Conservation (phyloP, 495 filamentous ascomycete species). For the Annulohypoxylon moriforme region DNA sequence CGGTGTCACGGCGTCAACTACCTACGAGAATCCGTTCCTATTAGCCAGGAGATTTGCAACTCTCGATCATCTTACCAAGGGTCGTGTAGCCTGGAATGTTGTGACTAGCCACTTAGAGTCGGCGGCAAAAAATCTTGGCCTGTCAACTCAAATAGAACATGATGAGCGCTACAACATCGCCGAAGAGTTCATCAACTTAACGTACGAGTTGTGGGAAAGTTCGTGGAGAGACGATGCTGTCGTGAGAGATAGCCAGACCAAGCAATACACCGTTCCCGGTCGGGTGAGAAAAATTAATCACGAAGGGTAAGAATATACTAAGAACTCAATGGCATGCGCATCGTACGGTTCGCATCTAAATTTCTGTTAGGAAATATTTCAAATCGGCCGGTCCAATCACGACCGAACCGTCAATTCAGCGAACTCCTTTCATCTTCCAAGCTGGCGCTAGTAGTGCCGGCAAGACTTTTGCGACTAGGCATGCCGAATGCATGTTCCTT, state of each 20-base stretch:
- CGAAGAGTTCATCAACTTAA: conserved; percentile 59
- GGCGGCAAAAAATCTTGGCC: conserved; percentile 39
- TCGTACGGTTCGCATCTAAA: conserved; percentile 51
- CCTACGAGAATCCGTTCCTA: conserved; percentile 61
- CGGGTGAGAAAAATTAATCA: conserved; percentile 64
- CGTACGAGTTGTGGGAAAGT: conserved; percentile 56
- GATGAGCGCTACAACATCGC: conserved; percentile 68
- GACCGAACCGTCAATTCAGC: conserved; percentile 60
- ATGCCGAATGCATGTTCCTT: conserved; percentile 68
- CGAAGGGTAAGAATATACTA: conserved; percentile 59
- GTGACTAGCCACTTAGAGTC: conserved; percentile 62
- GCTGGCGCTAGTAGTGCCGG: conserved; percentile 63
- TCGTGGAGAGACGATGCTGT: conserved; percentile 65
- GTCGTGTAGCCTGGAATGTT: conserved; percentile 67
- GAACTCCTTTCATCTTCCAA: conserved; percentile 68
- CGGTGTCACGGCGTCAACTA: conserved; percentile 59
- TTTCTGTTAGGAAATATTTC: background rate
- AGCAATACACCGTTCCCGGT: conserved; percentile 59
- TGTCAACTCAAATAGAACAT: conserved; percentile 51
- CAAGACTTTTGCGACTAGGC: conserved; percentile 58
- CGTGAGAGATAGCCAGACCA: conserved; percentile 52
- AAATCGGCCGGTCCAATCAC: conserved; percentile 10
- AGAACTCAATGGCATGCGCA: conserved; percentile 53
- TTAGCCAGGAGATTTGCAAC: conserved; percentile 63
- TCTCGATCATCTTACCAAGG: conserved; percentile 65